Evolutionary conservation across 306 rosid genomes (phyloP).

Genomic region (Vigna angularis): DNA sequence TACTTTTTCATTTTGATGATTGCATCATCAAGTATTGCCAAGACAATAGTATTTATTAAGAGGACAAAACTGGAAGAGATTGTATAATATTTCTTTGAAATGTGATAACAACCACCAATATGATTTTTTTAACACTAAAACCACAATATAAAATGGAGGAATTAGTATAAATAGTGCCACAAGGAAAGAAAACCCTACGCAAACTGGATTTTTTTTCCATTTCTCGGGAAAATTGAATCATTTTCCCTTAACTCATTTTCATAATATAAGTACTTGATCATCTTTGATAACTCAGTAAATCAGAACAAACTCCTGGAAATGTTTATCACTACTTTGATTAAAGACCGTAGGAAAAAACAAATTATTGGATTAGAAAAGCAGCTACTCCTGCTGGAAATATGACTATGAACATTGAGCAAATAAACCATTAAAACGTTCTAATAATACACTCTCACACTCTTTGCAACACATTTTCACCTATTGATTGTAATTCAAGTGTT

Average conservation of each 20-base stretch:
- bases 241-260: neutral
- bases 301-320: constrained; percentile 18
- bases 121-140: too few species aligned
- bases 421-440: neutral
- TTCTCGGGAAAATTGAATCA: neutral
- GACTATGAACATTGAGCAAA: neutral
- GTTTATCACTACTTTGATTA: neutral
- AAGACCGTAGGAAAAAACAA: constrained; percentile 1
- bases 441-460: neutral
- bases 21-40: too few species aligned
- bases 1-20: too few species aligned
- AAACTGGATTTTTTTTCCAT: neutral
- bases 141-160: too few species aligned
- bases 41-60: too few species aligned
- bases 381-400: neutral
- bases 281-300: neutral
- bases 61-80: too few species aligned
- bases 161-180: neutral
- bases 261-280: constrained; percentile 18
- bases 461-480: neutral
- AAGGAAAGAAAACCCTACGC: neutral
- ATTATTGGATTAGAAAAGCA: neutral
- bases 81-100: too few species aligned
- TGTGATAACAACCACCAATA: too few species aligned
- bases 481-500: neutral